Base-by-base conservation (phyloP, 768 basidiomycete species). In the Pleurotus djamor region DNA sequence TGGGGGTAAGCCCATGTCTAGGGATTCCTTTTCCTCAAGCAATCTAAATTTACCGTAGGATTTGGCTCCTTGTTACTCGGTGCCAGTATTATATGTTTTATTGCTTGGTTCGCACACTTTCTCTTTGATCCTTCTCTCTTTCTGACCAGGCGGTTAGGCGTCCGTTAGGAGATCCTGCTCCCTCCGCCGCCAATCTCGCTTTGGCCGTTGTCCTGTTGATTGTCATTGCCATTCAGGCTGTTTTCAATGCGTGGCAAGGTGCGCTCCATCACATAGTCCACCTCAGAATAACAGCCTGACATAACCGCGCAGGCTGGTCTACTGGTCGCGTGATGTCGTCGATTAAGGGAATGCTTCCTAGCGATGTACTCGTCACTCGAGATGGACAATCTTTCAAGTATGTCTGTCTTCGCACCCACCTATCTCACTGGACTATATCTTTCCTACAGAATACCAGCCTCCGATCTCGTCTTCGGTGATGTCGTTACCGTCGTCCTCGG, bases 391-490 rank as follows among this genome's bases (percentile, higher is more conserved):
- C 65, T 43, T 68, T 65, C 67, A 69, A 65, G 69, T 69, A 12
- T 14, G 63, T 58, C 28, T n/a, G 16, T 36, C 17, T 14, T 28
- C 13, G 12, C 35, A n/a, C 33, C 28, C 50, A 33, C 45, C 33
- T 47, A 48, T 21, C 17, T 9, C 4, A 50, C 28, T 12, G 2
- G 8, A 32, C 55, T 6, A 16, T 47, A n/a, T 34, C 62, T 65
- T 69, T 72, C 73, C 48, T 68, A 65, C 14, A 83, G 77, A 50
- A 72, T 85, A 0, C 76, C 84, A 10, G 86, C 86, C 8, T 80
- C 83, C 59, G 79, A 85, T 45, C 81, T 88, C 41, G 85, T 90
- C 5, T 82, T 83, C 0, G 89, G 89, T 12, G 89, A 91, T 65
- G 68, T 91, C 33, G 80, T 89, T 55, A 74, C 77, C 1, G 80